A percentile compares a stretch with the other conserved stretches of the same genome.
phyloP scores from a whole-genome alignment of 1,284 basidiomycete species.

The Filobasidium uniguttulatum region DNA sequence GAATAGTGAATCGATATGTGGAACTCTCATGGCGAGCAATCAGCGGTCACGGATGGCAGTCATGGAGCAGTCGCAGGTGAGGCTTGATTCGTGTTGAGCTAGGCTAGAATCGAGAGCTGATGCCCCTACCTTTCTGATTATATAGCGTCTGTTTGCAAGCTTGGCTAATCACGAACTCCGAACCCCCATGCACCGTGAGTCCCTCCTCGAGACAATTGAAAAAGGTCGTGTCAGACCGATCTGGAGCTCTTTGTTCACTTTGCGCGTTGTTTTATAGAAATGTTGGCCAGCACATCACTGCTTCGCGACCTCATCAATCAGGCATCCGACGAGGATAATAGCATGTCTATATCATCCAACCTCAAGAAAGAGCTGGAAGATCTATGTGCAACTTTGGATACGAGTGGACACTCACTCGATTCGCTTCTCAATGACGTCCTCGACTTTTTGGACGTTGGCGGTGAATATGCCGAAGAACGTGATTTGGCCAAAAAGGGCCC shows the following conservation, averaged over 20 bases:
- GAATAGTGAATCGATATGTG: constrained; percentile 22
- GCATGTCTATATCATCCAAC: not conserved
- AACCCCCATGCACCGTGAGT: constrained; percentile 24
- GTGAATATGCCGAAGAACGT: constrained; percentile 10
- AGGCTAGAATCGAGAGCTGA: not conserved
- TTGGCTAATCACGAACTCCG: constrained; percentile 23
- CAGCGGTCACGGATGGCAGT: constrained; percentile 9
- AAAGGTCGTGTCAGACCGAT: too few relatives aligned
- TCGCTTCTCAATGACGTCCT: constrained; percentile 21
- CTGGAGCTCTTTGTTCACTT: too few relatives aligned
- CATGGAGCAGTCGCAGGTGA: constrained; percentile 17
- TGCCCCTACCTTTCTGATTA: not conserved
- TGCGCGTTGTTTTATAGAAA: constrained; percentile 6
- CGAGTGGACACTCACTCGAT: constrained; percentile 19
- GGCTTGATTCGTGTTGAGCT: not conserved
- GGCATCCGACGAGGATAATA: not conserved
- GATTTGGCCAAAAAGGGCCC: not conserved
- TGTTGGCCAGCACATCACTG: constrained; percentile 2
- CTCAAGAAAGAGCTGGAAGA: constrained; percentile 12
- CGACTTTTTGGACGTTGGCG: constrained; percentile 25
- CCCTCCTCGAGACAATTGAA: too few relatives aligned
- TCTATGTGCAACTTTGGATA: constrained; percentile 20
- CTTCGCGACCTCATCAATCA: not conserved
- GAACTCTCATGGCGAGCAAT: constrained; percentile 19
- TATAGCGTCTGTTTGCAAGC: constrained; percentile 21